Evolutionary conservation across 2,329 filamentous ascomycete genomes (phyloP), one percentile per base, ranked within the genome.

Genomic region (Xylariaceae sp.): DNA sequence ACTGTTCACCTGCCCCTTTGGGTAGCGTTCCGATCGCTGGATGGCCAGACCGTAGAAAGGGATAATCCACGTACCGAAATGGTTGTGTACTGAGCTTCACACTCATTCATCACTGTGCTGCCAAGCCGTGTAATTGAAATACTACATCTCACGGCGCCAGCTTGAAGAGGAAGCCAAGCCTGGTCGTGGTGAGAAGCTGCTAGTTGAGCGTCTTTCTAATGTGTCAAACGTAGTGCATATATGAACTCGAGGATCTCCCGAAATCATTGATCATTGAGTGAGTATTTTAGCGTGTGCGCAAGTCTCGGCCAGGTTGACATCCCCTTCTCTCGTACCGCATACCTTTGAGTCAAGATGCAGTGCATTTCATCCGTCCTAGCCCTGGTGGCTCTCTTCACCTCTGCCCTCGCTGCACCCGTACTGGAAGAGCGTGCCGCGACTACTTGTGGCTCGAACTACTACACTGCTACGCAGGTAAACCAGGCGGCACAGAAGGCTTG

Each of bases 391-490:
- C 56, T 63, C 33, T 36, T 59, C 18, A 42, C 57, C 42, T 64
- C 69, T 15, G 32, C 52, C 26, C 18, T 57, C 21, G 63, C 58
- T 18, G 64, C 63, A 13, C 67, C 72, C 10, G 41, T 63, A 23
- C 20, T 70, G 7, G 72, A 60, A 70, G 76, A 58, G 71, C 76
- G 62, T n/a, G 66, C 65, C 75, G 80, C 64, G 70, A 72, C 69
- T 74, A 79, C 76, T 42, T 86, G 84, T 67, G 82, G 83, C 50
- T 75, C 69, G 46, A 75, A 67, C 39, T 77, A 72, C 68, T 86
- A 86, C 73, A 76, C 72, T 43, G 71, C 74, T 39, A 67, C 68
- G 44, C 74, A 79, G 53, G 76, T 85, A 42, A 72, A 69, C 57
- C 69, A 74, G 8, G 84, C 84, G 32, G 67, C 77, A 33, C 71